Base-by-base conservation (phyloP, 192 early-diverging fungal species). In the Phlyctochytrium planicorne region DNA sequence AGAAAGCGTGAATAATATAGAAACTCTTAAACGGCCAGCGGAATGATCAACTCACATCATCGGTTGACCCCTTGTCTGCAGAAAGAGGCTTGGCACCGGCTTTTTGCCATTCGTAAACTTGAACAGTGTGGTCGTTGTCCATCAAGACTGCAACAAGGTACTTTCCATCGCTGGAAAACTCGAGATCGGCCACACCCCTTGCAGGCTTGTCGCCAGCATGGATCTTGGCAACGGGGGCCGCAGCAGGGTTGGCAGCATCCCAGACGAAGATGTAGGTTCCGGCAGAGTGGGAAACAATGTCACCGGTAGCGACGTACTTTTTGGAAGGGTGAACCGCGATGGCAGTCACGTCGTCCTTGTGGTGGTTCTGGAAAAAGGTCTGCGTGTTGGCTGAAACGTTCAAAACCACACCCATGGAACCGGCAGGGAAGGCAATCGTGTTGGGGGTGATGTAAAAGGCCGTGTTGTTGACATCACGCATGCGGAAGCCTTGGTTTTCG, bases 71-170 rank as follows among this genome's bases (percentile, higher is more conserved):
- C 20, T 62, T 30, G 50, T 67, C 70, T 59, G 30, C 37, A 1
- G 64, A 40, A 20, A 71, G 10, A 14, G 53, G 52, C 53, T 71
- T 66, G 40, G 6, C 40, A 1, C 63, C 64, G 24, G 60, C 62
- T 50, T 66, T 64, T 25, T 71, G 70, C 70, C 70, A 71, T 29
- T 71, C 63, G 32, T 71, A 71, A 2, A 71, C 34, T 29, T 65
- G 34, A 3, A 71, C 64, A n/a, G 24, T 30, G 35, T 71, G 70
- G 23, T 31, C 14, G 0, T 57, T 50, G 36, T 71, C 70, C 70
- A 71, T 71, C 2, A 60, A 24, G 2, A 65, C 62, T n/a, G 64
- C 70, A 0, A 50, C 34, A 4, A 67, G 25, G 53, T 32, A 67
- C 34, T 66, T 71, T 17, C 70, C 70, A 33, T 62, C 63, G 25